Evolutionary conservation across 306 rosid species (phyloP).

Genomic region (Quercus parvula): DNA sequence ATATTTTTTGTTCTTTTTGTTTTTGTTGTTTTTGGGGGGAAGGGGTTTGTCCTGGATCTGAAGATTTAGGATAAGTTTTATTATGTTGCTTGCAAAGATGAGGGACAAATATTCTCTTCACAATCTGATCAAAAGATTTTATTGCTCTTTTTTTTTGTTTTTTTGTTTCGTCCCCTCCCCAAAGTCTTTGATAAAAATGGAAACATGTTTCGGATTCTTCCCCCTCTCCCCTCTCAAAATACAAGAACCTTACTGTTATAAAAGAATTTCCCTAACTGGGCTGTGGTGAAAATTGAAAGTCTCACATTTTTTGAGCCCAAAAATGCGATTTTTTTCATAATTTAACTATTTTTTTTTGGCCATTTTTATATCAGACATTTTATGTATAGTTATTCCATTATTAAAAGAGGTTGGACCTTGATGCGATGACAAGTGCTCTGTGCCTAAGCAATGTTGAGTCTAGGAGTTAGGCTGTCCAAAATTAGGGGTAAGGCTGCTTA

Average conservation of each 20-base stretch:
- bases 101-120: background rate
- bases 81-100: background rate
- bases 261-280: background rate
- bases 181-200: background rate
- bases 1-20: background rate
- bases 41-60: background rate
- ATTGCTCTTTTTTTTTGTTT: background rate
- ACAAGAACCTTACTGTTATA: background rate
- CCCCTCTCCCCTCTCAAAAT: background rate
- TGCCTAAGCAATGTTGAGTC: too few relatives aligned
- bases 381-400: background rate
- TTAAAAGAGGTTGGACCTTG: too few relatives aligned
- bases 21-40: background rate
- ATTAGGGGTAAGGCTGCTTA: too few relatives aligned
- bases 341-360: background rate
- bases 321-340: background rate
- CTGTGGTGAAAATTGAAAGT: background rate
- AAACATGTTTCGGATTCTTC: background rate
- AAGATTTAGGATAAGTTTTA: background rate
- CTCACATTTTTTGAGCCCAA: background rate
- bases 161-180: background rate
- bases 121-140: background rate
- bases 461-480: too few relatives aligned
- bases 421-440: too few relatives aligned
- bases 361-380: background rate